phyloP scores from a whole-genome alignment of 768 basidiomycete species.

The Piloderma croceum region DNA sequence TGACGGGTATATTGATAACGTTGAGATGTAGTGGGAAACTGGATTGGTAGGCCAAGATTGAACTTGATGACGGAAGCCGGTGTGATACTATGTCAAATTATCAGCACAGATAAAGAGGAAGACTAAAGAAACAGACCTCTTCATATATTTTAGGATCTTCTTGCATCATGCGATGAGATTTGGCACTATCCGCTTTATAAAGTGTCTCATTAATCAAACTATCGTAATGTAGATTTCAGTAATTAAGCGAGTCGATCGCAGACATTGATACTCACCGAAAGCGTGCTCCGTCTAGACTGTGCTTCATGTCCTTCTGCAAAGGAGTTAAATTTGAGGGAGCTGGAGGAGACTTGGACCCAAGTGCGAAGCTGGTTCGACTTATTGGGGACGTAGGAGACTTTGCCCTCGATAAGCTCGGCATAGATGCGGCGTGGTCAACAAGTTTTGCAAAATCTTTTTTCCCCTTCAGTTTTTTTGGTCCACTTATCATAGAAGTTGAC shows the following conservation, averaged over 20 bases:
- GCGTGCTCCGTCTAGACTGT: slow-evolving; percentile 78
- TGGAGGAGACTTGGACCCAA: slow-evolving; percentile 3
- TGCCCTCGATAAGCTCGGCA: neutral
- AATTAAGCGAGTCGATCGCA: neutral
- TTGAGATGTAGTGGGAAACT: slow-evolving; percentile 70
- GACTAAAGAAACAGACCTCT: slow-evolving; percentile 50
- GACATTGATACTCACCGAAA: slow-evolving; percentile 56
- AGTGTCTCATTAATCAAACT: slow-evolving; percentile 87
- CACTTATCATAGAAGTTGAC: slow-evolving; percentile 18
- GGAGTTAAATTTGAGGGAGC: slow-evolving; percentile 45
- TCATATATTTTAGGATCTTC: slow-evolving; percentile 75
- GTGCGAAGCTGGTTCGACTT: no score
- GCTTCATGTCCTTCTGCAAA: slow-evolving; percentile 73
- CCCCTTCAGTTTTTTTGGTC: slow-evolving; percentile 10
- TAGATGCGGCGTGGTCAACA: neutral
- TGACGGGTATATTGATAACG: slow-evolving; percentile 57
- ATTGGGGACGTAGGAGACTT: no score
- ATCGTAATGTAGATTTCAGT: neutral
- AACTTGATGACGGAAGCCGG: slow-evolving; percentile 87
- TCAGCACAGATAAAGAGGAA: slow-evolving; percentile 1
- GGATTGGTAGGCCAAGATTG: slow-evolving; percentile 93
- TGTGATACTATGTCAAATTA: slow-evolving; percentile 68
- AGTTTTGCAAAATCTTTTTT: slow-evolving; percentile 1
- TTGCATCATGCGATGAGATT: slow-evolving; percentile 78
- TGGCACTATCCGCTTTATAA: slow-evolving; percentile 77